Evolutionary conservation across 257 asterid genomes (phyloP).

Genomic region (Perilla frutescens): DNA sequence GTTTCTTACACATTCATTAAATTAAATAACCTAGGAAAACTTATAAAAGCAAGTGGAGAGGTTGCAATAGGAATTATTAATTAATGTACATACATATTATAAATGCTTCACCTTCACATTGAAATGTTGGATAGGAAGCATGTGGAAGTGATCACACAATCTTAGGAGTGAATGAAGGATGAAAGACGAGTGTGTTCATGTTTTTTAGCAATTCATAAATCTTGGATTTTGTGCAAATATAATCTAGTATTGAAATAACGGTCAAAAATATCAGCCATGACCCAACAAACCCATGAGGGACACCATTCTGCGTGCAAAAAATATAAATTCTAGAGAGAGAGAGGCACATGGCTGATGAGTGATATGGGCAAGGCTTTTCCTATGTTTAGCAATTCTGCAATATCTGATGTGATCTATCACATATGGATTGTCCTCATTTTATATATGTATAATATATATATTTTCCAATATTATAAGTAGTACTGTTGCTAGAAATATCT

Average conservation of each 20-base stretch:
- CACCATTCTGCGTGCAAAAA: constrained; percentile 5
- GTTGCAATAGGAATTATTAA: no score
- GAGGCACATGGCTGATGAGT: constrained; percentile 39
- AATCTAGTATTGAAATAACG: constrained; percentile 8
- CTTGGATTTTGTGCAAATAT: constrained; percentile 32
- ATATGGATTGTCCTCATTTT: constrained; percentile 37
- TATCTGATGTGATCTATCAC: constrained; percentile 45
- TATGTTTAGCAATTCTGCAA: constrained; percentile 48
- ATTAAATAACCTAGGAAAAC: not conserved
- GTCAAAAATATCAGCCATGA: constrained; percentile 43
- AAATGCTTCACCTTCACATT: not conserved
- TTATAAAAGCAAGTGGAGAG: no score
- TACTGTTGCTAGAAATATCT: constrained; percentile 1
- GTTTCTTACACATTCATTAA: no score
- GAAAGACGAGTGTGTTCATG: not conserved
- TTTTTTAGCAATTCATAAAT: not conserved
- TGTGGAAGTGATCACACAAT: constrained; percentile 39
- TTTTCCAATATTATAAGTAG: not conserved
- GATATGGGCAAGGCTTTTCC: constrained; percentile 44
- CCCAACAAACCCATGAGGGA: constrained; percentile 36
- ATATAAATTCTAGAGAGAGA: constrained; percentile 1
- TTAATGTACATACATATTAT: no score
- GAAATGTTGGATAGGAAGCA: not conserved
- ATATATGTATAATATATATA: no score
- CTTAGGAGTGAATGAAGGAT: constrained; percentile 29